Percentiles rank a stretch among this genome's conserved stretches.
Conservation (phyloP, 179 eudicot genomes). For the Beta macrorhiza region DNA sequence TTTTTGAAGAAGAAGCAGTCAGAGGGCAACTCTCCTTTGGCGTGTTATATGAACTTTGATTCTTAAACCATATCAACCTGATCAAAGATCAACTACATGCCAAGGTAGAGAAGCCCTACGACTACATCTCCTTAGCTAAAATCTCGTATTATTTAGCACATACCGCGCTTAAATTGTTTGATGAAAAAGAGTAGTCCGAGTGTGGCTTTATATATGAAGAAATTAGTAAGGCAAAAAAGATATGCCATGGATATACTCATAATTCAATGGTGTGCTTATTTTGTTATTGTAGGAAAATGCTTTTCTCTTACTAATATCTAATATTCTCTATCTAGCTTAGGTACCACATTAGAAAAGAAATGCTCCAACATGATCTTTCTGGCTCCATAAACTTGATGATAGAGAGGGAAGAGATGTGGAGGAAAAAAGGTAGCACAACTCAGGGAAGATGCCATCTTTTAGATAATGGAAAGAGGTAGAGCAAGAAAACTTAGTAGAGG, state of each 20-base stretch:
- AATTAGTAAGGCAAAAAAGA: not conserved
- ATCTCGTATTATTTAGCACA: not conserved
- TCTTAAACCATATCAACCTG: not conserved
- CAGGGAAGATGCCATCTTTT: constrained; percentile 30
- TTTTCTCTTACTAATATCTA: constrained; percentile 16
- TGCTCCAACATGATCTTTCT: not conserved
- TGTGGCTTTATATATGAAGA: constrained; percentile 17
- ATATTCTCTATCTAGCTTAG: constrained; percentile 16
- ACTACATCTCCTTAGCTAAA: constrained; percentile 38
- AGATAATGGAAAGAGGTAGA: constrained; percentile 17
- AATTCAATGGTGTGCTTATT: too few relatives aligned
- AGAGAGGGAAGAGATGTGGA: not conserved
- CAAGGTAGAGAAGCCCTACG: constrained; percentile 47
- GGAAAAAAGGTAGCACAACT: constrained; percentile 15
- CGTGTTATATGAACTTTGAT: constrained; percentile 22
- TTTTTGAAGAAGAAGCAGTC: constrained; percentile 39
- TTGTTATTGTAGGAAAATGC: constrained; percentile 4
- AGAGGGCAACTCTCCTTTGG: constrained; percentile 91
- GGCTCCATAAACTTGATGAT: not conserved
- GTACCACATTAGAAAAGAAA: not conserved
- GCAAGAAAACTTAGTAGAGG: constrained; percentile 15
- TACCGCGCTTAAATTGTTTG: not conserved
- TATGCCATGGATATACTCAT: constrained; percentile 33
- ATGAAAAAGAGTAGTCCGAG: not conserved
- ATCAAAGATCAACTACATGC: constrained; percentile 26